Evolutionary conservation across 2,329 filamentous ascomycete genomes (phyloP).

Genomic region (Pseudogymnoascus sp.): DNA sequence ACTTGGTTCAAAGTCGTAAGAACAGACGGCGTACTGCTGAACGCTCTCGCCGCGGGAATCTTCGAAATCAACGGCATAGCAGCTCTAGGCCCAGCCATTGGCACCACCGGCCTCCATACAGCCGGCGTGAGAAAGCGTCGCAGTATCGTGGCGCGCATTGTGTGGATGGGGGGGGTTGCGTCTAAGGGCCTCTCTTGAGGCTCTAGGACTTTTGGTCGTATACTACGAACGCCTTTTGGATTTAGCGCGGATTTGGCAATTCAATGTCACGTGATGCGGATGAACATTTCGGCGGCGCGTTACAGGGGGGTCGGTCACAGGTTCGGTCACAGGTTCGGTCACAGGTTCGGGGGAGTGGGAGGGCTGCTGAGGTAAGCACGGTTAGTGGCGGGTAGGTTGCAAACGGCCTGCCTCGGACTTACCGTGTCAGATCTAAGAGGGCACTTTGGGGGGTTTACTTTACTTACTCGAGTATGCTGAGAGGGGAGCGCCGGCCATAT

Average conservation of each 20-base stretch:
- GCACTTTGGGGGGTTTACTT: background rate
- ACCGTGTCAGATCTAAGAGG: background rate
- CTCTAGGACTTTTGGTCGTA: constrained; percentile 7
- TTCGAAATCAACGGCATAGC: background rate
- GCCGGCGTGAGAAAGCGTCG: constrained; percentile 21
- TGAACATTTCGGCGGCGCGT: background rate
- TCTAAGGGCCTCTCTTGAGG: background rate
- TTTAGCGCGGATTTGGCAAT: background rate
- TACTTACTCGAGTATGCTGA: background rate
- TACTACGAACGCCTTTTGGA: background rate
- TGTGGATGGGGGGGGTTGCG: background rate
- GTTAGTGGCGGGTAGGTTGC: background rate
- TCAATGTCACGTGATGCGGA: background rate
- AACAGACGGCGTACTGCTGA: constrained; percentile 24
- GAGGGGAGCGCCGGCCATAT: background rate
- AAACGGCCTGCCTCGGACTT: background rate
- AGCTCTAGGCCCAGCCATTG: constrained; percentile 1
- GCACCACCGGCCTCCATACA: constrained; percentile 14
- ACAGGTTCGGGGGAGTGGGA: no score
- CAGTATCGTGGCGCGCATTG: constrained; percentile 13
- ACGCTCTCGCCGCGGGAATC: constrained; percentile 16
- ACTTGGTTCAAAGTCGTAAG: constrained; percentile 27
- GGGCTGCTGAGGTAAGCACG: background rate
- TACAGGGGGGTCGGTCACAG: no score
- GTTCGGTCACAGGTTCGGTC: no score